Percentiles rank a stretch among this genome's conserved stretches.
Conservation (phyloP, 768 basidiomycete genomes). For the Macrolepiota dolichaula region DNA sequence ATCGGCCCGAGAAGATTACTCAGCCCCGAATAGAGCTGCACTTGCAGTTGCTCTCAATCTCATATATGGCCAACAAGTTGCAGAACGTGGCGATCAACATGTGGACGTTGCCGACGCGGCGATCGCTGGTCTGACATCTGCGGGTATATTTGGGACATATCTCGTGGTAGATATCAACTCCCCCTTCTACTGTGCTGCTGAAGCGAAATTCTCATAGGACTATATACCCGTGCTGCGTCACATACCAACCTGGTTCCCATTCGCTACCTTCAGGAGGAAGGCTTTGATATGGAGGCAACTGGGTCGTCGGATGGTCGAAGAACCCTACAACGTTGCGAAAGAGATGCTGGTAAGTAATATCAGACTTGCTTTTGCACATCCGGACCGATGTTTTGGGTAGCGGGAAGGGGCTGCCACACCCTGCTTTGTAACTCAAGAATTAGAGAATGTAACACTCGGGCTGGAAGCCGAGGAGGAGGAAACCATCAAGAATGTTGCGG, state of each 20-base stretch:
- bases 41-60: conserved; percentile 38
- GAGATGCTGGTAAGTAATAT: conserved; percentile 24
- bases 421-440: conserved; percentile 34
- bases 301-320: conserved; percentile 32
- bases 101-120: conserved; percentile 38
- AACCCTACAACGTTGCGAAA: conserved; percentile 37
- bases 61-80: conserved; percentile 35
- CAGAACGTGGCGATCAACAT: conserved; percentile 35
- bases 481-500: conserved; percentile 39
- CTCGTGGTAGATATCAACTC: conserved; percentile 31
- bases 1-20: background rate
- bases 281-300: conserved; percentile 32
- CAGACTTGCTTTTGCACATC: background rate
- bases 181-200: background rate
- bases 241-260: conserved; percentile 39
- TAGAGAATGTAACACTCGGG: conserved; percentile 25
- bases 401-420: conserved; percentile 23
- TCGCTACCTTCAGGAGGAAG: conserved; percentile 35
- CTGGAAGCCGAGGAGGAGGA: conserved; percentile 27
- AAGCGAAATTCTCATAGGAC: conserved; percentile 18
- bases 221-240: conserved; percentile 34
- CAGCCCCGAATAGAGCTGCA: conserved; percentile 22
- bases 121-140: conserved; percentile 28
- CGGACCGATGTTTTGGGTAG: conserved; percentile 14
- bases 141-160: conserved; percentile 40